Conservation (phyloP, 441 rosid genomes). For the Geranium incanum region DNA sequence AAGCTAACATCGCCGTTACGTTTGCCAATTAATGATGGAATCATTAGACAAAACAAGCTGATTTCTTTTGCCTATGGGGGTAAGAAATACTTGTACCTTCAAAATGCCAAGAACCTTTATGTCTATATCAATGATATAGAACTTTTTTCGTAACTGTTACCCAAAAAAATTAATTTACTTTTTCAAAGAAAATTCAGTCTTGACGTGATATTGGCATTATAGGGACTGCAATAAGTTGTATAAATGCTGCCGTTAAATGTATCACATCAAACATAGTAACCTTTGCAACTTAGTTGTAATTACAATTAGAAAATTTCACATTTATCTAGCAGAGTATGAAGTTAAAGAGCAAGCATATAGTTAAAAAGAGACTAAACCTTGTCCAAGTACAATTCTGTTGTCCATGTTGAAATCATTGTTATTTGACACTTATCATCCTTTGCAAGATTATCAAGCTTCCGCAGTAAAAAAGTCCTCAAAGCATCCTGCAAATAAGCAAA, state of each 20-base stretch:
- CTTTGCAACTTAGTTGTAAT: slow-evolving; percentile 5
- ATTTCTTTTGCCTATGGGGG: slow-evolving; percentile 7
- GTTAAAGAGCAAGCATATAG: slow-evolving; percentile 15
- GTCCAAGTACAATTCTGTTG: slow-evolving; percentile 95
- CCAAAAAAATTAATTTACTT: background rate
- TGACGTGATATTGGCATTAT: background rate
- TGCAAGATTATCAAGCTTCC: slow-evolving; percentile 88
- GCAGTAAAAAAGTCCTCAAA: slow-evolving; percentile 85
- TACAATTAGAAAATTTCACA: slow-evolving; percentile 13
- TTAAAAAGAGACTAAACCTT: slow-evolving; percentile 54
- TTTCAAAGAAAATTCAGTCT: slow-evolving; percentile 3
- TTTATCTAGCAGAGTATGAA: slow-evolving; percentile 11
- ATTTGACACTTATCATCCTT: slow-evolving; percentile 96
- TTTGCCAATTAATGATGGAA: background rate
- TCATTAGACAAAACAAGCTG: background rate
- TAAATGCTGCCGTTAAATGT: background rate
- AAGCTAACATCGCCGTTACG: slow-evolving; percentile 1
- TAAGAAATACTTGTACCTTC: background rate
- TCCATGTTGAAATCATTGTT: slow-evolving; percentile 99
- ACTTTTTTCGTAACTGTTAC: background rate
- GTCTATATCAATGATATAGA: slow-evolving; percentile 2
- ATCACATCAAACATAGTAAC: slow-evolving; percentile 13
- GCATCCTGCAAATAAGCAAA: slow-evolving; percentile 69
- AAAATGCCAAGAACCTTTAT: background rate
- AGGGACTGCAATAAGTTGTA: background rate